Evolutionary conservation across 495 filamentous ascomycete species (phyloP), one percentile per base, ranked within the genome.

Genomic region (Penicillium pancosmium): DNA sequence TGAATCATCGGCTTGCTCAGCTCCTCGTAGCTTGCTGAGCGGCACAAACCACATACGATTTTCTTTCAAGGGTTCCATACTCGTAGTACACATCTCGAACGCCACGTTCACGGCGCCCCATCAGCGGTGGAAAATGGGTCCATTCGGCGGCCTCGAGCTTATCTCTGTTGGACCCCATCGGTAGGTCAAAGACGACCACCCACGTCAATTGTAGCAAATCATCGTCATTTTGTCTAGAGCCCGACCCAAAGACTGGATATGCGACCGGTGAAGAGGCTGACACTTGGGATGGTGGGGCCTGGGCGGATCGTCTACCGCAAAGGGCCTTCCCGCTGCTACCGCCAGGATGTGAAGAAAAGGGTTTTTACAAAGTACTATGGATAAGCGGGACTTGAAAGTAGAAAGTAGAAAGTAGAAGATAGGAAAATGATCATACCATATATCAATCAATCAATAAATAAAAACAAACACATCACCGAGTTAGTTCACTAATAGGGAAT

Each of bases 251-350:
- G 46, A 18, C 34, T 51, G 38, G 50, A 12, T 38, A 55, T 23
- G 54, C 57, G 50, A 36, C 61, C 61, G 64, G 64, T 66, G 64
- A 66, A 36, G 41, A 55, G 27, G 56, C 53, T 66, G 58, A 65
- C 65, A 60, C 50, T 16, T 52, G 8, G 8, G 35, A 19, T 38
- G 49, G 55, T 52, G 56, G 51, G 36, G 25, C 43, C 41, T 54
- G 48, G 54, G 62, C 35, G 44, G 54, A 53, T 51, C 57, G 57
- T 35, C 52, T 50, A 25, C 52, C 18, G 38, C 27, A 47, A 34
- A 46, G 41, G 31, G 21, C 27, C 27, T 44, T 55, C 52, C 60
- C 60, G 60, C 57, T 68, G 18, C 48, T 50, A 53, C 57, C 54
- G 60, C 57, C 16, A 48, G 19, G 21, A 52, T 12, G 3, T 11